Evolutionary conservation across 1,139 yeast genomes (phyloP), one percentile per base, ranked within the genome.

Genomic region (Wickerhamiella infanticola): DNA sequence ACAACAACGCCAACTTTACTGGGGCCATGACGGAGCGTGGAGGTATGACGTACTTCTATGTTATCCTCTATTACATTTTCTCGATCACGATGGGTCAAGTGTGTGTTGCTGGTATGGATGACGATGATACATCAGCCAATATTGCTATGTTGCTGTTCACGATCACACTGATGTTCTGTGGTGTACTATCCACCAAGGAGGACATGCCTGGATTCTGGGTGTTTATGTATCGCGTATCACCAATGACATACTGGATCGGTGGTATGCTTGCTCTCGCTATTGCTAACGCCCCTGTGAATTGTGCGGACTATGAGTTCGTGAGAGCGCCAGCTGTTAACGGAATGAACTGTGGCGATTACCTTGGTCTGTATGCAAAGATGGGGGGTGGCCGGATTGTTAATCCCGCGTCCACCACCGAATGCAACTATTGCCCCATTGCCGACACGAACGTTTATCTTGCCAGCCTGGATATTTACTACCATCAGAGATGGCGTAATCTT

Each of bases 101-200:
- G 58, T 65, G 73, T 54, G 69, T 76, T 51, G 76, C 86, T 0
- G 80, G 79, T 56, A 64, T 70, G 46, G 81, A 79, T 47, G 60
- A 75, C 44, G 79, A 77, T n/a, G 82, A 78, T 44, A 76, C 81
- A 49, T 94, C 90, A 44, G 88, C 84, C 50, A 79, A 81, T 57
- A 56, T 79, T 49, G 76, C 79, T 3, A 68, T 74, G 33, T 60
- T 81, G 61, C 58, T 79, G 56, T 81, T 79, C 63, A 74, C 86
- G 23, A 64, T 81, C 71, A 70, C 79, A 51, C 67, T 82, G 62
- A 73, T 77, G 47, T 83, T 84, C 75, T 79, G 90, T 66, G 95
- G 94, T 73, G 93, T 81, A 40, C 65, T 84, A 62, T 81, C 75
- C 11, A 70, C 79, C 35, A 75, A 79, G 31, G 59, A 64, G n/a